Evolutionary conservation across 2,329 filamentous ascomycete species (phyloP).

Genomic region (Lomentospora prolificans): DNA sequence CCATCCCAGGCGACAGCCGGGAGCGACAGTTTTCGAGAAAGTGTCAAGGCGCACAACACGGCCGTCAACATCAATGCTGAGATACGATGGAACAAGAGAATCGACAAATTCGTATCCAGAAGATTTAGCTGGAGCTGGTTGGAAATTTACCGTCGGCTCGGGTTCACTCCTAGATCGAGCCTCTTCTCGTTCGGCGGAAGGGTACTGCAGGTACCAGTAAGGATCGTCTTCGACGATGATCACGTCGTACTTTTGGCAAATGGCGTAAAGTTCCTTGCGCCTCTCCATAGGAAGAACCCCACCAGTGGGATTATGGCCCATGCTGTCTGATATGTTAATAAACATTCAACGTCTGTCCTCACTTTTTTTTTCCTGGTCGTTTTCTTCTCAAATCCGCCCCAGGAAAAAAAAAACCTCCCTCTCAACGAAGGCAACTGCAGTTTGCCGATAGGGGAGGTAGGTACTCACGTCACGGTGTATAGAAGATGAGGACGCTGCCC

Average conservation of each 20-base stretch:
- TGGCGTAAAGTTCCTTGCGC: constrained; percentile 65
- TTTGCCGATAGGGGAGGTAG: too few relatives aligned
- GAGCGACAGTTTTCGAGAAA: constrained; percentile 87
- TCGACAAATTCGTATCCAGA: constrained; percentile 72
- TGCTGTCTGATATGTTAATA: constrained; percentile 11
- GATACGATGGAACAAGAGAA: constrained; percentile 71
- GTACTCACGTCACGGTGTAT: constrained; percentile 75
- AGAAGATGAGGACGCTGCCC: constrained; percentile 74
- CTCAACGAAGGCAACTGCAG: too few relatives aligned
- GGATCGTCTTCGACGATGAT: constrained; percentile 92
- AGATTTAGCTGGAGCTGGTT: constrained; percentile 21
- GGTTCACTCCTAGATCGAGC: constrained; percentile 35
- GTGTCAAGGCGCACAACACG: constrained; percentile 85
- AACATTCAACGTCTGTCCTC: background rate
- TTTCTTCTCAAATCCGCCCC: background rate
- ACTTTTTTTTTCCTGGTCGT: background rate
- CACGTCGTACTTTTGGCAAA: constrained; percentile 78
- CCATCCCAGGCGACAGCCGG: constrained; percentile 84
- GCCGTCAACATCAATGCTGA: constrained; percentile 74
- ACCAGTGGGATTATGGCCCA: constrained; percentile 79
- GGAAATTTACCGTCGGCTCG: constrained; percentile 21
- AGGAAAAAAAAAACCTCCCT: background rate
- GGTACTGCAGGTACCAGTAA: constrained; percentile 91
- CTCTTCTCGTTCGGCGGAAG: constrained; percentile 50
- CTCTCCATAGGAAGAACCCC: constrained; percentile 64